phyloP scores from a whole-genome alignment of 2,329 filamentous ascomycete species.

The Alternaria novae-zelandiae region DNA sequence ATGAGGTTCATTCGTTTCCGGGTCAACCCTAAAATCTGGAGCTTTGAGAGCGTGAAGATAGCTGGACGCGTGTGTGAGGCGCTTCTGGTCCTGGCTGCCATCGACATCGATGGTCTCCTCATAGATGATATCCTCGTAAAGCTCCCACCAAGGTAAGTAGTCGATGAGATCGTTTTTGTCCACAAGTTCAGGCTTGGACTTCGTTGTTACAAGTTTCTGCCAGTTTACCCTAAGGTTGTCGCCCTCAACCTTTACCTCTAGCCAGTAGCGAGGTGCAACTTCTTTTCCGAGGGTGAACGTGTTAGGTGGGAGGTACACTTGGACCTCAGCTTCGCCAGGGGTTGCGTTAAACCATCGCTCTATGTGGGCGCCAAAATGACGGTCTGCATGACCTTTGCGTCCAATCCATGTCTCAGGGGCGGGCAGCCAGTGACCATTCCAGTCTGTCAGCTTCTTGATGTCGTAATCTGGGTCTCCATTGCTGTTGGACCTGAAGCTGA shows the following conservation, averaged over 20 bases:
- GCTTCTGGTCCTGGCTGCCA: neutral
- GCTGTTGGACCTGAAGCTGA: slow-evolving; percentile 33
- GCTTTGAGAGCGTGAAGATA: slow-evolving; percentile 23
- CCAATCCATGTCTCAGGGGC: slow-evolving; percentile 56
- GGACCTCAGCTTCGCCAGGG: neutral
- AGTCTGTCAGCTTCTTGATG: slow-evolving; percentile 50
- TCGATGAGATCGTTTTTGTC: slow-evolving; percentile 30
- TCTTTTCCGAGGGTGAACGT: slow-evolving; percentile 22
- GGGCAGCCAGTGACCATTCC: slow-evolving; percentile 55
- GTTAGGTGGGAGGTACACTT: neutral
- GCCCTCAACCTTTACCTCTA: slow-evolving; percentile 32
- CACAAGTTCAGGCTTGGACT: slow-evolving; percentile 30
- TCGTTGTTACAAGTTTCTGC: slow-evolving; percentile 18
- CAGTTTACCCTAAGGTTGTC: slow-evolving; percentile 34
- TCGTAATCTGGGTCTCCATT: slow-evolving; percentile 44
- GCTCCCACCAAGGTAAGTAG: slow-evolving; percentile 40
- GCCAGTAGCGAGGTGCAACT: slow-evolving; percentile 40
- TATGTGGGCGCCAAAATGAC: slow-evolving; percentile 42
- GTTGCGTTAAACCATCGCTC: slow-evolving; percentile 39
- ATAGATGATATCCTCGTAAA: slow-evolving; percentile 20
- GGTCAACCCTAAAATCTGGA: slow-evolving; percentile 34
- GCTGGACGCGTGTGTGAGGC: neutral
- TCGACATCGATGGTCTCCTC: neutral
- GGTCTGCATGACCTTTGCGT: slow-evolving; percentile 38
- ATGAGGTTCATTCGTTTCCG: too few species aligned